Conservation (phyloP, 1,284 basidiomycete species). For the Spongispora temasekensis region DNA sequence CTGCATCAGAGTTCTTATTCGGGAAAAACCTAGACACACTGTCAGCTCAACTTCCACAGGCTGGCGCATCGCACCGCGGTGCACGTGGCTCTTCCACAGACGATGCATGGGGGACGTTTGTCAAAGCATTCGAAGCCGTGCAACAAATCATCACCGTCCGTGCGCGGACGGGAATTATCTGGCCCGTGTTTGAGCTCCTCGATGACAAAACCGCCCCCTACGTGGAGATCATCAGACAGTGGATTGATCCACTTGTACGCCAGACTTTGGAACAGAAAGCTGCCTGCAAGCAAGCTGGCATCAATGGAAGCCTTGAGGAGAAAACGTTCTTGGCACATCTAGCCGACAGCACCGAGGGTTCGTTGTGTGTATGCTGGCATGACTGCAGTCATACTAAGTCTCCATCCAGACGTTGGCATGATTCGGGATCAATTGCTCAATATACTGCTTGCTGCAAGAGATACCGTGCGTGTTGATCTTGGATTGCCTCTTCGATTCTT, state of each 20-base stretch:
- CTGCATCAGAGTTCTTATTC: slow-evolving; percentile 71
- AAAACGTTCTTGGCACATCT: slow-evolving; percentile 70
- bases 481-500: background rate
- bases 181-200: slow-evolving; percentile 68
- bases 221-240: slow-evolving; percentile 53
- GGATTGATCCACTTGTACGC: slow-evolving; percentile 63
- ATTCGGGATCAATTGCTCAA: slow-evolving; percentile 75
- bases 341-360: slow-evolving; percentile 63
- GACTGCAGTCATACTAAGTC: slow-evolving; percentile 8
- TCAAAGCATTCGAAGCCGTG: slow-evolving; percentile 60
- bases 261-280: slow-evolving; percentile 50
- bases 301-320: slow-evolving; percentile 45
- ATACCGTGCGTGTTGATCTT: slow-evolving; percentile 53
- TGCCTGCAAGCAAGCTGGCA: slow-evolving; percentile 40
- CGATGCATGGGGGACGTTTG: slow-evolving; percentile 64
- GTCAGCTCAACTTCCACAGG: slow-evolving; percentile 51
- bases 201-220: slow-evolving; percentile 56
- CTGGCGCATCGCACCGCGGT: slow-evolving; percentile 47
- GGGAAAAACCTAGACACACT: slow-evolving; percentile 64
- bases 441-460: slow-evolving; percentile 69
- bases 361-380: slow-evolving; percentile 3
- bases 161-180: slow-evolving; percentile 57
- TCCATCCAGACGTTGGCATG: slow-evolving; percentile 46
- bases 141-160: slow-evolving; percentile 58
- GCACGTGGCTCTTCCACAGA: slow-evolving; percentile 61